Conservation (phyloP, 495 filamentous ascomycete genomes). For the Letharia columbiana region DNA sequence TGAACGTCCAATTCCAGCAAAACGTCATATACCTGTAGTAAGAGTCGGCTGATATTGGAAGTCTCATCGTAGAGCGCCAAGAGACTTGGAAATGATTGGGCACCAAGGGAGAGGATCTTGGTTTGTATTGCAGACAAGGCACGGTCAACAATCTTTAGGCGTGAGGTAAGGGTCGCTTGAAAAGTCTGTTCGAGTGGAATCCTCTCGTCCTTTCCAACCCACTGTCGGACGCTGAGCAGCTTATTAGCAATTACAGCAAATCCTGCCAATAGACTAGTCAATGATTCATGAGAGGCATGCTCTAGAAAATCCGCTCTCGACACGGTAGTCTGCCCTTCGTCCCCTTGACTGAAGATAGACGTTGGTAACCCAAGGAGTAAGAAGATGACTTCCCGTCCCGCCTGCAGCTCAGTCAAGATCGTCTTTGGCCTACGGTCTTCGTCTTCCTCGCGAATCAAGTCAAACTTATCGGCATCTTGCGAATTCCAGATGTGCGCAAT, state of each 20-base stretch:
- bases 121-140: slow-evolving; percentile 39
- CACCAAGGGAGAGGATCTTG: slow-evolving; percentile 33
- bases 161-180: slow-evolving; percentile 38
- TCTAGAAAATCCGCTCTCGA: slow-evolving; percentile 34
- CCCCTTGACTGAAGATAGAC: slow-evolving; percentile 49
- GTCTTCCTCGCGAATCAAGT: slow-evolving; percentile 26
- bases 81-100: slow-evolving; percentile 42
- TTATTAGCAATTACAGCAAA: slow-evolving; percentile 40
- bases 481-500: slow-evolving; percentile 59
- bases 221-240: slow-evolving; percentile 43
- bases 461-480: slow-evolving; percentile 25
- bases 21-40: slow-evolving; percentile 46
- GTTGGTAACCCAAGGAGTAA: slow-evolving; percentile 79
- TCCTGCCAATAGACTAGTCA: slow-evolving; percentile 35
- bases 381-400: slow-evolving; percentile 68
- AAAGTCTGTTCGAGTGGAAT: slow-evolving; percentile 49
- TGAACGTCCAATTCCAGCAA: slow-evolving; percentile 27
- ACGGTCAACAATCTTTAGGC: slow-evolving; percentile 38
- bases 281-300: slow-evolving; percentile 34
- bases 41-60: slow-evolving; percentile 41
- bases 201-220: slow-evolving; percentile 32
- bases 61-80: slow-evolving; percentile 55
- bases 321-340: slow-evolving; percentile 33
- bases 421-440: slow-evolving; percentile 31
- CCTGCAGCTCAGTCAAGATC: slow-evolving; percentile 60